Evolutionary conservation across 2,329 filamentous ascomycete genomes (phyloP).

Genomic region (Botrytis fragariae): DNA sequence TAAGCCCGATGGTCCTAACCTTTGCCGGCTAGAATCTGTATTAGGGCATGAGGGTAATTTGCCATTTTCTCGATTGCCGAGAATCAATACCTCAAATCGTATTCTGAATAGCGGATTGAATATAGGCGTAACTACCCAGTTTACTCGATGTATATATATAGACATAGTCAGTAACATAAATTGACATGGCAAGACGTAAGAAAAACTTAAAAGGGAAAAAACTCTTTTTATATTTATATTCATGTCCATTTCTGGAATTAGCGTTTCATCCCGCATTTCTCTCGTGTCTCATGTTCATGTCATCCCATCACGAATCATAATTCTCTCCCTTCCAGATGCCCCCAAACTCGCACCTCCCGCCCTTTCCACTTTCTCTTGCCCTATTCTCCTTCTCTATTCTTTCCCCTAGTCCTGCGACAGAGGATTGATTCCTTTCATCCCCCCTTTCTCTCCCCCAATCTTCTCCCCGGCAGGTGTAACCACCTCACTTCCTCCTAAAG

Average conservation of each 20-base stretch:
- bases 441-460: background rate
- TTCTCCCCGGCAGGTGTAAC: background rate
- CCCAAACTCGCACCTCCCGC: background rate
- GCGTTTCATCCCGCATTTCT: background rate
- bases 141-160: background rate
- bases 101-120: background rate
- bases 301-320: background rate
- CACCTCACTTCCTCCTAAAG: background rate
- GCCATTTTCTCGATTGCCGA: background rate
- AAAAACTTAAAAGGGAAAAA: background rate
- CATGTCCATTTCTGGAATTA: background rate
- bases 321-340: background rate
- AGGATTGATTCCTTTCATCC: background rate
- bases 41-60: background rate
- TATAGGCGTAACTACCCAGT: background rate
- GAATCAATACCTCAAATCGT: background rate
- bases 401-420: conserved; percentile 3
- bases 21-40: background rate
- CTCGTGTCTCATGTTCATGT: background rate
- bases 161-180: background rate
- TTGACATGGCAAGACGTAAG: background rate
- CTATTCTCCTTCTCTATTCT: background rate
- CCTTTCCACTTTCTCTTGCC: background rate
- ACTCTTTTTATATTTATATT: background rate
- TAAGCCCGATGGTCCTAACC: fast-evolving